Conservation (phyloP, 257 asterid species). For the Echites panduratus region DNA sequence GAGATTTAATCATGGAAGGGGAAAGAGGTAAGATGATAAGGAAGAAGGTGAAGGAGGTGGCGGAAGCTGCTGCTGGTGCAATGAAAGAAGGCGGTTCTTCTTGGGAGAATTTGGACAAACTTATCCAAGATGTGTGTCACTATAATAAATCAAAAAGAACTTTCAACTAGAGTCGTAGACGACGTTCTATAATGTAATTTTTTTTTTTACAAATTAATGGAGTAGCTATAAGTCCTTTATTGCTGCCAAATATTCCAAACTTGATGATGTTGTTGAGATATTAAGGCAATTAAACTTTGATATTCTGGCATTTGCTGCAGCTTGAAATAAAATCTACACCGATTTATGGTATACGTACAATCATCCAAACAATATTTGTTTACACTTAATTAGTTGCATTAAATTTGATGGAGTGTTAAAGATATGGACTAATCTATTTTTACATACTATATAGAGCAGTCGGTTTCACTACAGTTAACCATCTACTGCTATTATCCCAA, state of each 20-base stretch:
- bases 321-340: no score
- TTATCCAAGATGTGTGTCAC: conserved; percentile 26
- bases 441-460: no score
- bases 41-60: conserved; percentile 37
- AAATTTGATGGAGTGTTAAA: no score
- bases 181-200: no score
- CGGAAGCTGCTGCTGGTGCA: conserved; percentile 31
- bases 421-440: no score
- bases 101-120: conserved; percentile 25
- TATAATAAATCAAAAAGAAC: not conserved
- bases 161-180: not conserved
- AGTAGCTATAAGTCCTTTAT: not conserved
- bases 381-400: no score
- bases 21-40: conserved; percentile 32
- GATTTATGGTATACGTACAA: no score
- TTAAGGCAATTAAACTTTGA: not conserved
- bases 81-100: conserved; percentile 51
- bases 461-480: no score
- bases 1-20: conserved; percentile 42
- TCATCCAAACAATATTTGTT: no score
- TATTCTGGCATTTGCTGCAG: not conserved
- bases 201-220: no score
- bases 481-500: no score
- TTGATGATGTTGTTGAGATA: no score
- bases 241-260: not conserved